Percentiles rank a stretch among this genome's conserved stretches.
Evolutionary conservation across 257 asterid genomes (phyloP).

Genomic region (Nicotiana noctiflora): DNA sequence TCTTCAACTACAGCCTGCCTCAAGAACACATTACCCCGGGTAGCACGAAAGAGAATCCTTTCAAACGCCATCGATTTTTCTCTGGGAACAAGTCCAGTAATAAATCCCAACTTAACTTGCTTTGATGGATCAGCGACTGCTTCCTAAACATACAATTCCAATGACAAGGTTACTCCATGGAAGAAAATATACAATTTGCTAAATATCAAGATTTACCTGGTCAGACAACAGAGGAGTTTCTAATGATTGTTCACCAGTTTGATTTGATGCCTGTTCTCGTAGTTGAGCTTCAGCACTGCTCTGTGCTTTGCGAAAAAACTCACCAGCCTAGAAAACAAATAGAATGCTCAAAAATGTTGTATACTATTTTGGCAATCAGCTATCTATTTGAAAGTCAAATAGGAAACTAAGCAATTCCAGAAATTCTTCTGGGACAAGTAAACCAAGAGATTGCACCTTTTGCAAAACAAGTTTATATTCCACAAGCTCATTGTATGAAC

Average conservation of each 20-base stretch:
- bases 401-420: constrained; percentile 2
- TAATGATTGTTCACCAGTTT: constrained; percentile 76
- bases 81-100: constrained; percentile 91
- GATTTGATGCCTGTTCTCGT: constrained; percentile 58
- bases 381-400: background rate
- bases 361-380: constrained; percentile 9
- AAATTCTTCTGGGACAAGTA: background rate
- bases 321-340: constrained; percentile 63
- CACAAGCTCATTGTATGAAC: constrained; percentile 72
- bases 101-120: constrained; percentile 89
- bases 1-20: constrained; percentile 78
- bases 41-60: constrained; percentile 95
- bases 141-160: constrained; percentile 39
- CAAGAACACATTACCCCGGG: constrained; percentile 94
- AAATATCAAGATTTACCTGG: constrained; percentile 41
- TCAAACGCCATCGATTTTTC: constrained; percentile 89
- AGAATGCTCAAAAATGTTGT: background rate
- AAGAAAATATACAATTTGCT: background rate
- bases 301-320: constrained; percentile 66
- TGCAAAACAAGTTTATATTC: constrained; percentile 80
- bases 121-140: constrained; percentile 60
- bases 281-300: constrained; percentile 83
- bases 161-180: constrained; percentile 1
- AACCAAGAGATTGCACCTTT: constrained; percentile 37
- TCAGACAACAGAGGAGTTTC: constrained; percentile 77